A percentile compares a stretch with the other conserved stretches of the same genome.
phyloP scores from a whole-genome alignment of 2,329 filamentous ascomycete genomes.

The Ceratocystis smalleyi region DNA sequence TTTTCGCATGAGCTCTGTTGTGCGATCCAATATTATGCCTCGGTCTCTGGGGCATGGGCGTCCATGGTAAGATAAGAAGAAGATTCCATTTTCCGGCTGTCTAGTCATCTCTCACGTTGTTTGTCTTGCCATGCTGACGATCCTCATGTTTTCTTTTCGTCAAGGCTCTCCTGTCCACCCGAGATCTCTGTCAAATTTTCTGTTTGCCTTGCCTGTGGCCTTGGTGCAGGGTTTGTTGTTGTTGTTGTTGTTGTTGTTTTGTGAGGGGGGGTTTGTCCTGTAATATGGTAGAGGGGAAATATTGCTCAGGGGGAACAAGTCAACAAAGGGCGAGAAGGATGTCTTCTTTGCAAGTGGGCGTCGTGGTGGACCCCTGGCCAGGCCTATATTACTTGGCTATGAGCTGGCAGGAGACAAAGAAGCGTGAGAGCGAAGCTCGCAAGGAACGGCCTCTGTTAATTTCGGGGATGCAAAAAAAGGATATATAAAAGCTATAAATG shows the following conservation, averaged over 20 bases:
- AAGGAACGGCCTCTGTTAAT: neutral
- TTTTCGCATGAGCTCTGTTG: too few relatives aligned
- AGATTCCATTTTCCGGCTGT: neutral
- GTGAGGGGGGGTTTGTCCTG: neutral
- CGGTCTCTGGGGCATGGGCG: too few relatives aligned
- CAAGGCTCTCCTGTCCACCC: too few relatives aligned
- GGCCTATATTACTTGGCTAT: constrained; percentile 2
- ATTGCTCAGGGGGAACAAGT: neutral
- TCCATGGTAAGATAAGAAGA: neutral
- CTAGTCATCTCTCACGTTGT: neutral
- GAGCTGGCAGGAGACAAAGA: neutral
- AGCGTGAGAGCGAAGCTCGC: too few relatives aligned
- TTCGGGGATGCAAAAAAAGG: neutral
- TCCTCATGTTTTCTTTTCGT: neutral
- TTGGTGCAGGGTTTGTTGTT: too few relatives aligned
- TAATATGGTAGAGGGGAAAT: neutral
- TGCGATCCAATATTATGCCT: too few relatives aligned
- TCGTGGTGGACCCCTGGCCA: neutral
- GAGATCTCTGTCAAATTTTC: neutral
- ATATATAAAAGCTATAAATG: too few relatives aligned
- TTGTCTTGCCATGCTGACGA: neutral
- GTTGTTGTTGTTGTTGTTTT: neutral
- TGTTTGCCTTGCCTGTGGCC: neutral
- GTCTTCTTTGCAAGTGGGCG: neutral
- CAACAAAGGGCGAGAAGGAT: neutral